A percentile compares a stretch with the other conserved stretches of the same genome.
These are phyloP conservation scores for Rhododendron mucronatum DNA, from an alignment of 148 eudicot species.

Conservation along the genomic window DNA sequence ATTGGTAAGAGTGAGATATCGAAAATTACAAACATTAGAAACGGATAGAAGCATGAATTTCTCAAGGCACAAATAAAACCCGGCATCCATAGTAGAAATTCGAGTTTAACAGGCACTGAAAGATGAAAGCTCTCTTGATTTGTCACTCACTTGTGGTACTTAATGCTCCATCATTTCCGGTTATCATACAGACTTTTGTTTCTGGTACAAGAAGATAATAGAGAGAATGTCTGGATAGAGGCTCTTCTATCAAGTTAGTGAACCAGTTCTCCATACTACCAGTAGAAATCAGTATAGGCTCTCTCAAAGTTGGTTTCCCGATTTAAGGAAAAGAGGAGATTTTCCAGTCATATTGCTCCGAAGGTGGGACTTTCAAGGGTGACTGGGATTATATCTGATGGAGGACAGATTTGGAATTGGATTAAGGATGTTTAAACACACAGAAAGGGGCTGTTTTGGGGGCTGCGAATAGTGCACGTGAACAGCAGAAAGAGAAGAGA, in stretches of 20 bases:
- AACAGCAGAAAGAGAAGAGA: no score
- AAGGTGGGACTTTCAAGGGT: neutral
- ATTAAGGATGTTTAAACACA: no score
- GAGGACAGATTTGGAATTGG: neutral
- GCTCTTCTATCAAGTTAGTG: neutral
- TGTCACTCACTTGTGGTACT: neutral
- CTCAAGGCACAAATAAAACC: no score
- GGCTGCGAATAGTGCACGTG: no score
- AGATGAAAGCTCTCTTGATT: neutral
- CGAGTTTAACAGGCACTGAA: neutral
- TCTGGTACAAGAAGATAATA: neutral
- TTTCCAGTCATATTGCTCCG: neutral
- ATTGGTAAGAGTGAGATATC: neutral
- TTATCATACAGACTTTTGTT: neutral
- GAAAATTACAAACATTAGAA: neutral
- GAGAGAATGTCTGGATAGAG: neutral
- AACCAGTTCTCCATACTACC: neutral
- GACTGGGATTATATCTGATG: neutral
- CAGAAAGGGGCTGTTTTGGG: no score
- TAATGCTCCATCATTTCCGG: neutral
- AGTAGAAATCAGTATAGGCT: neutral
- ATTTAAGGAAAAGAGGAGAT: neutral
- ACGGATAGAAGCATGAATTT: neutral
- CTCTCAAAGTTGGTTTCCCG: neutral
- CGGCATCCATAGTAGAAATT: neutral